Evolutionary conservation across 2,329 filamentous ascomycete species (phyloP).

Genomic region (Colletotrichum liriopes): DNA sequence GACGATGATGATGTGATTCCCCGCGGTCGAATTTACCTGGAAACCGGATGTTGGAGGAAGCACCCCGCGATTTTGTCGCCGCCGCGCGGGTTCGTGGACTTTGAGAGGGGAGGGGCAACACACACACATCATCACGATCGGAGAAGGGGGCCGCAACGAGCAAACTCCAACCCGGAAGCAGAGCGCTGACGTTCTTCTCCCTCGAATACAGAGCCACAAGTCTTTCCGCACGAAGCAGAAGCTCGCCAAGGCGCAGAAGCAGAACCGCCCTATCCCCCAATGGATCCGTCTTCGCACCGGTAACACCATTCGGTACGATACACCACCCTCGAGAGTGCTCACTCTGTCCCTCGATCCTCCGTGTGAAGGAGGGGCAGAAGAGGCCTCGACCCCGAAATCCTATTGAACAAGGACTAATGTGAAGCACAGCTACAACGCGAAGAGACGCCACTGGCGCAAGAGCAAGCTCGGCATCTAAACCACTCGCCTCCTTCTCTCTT

Average conservation of each 20-base stretch:
- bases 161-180: constrained; percentile 6
- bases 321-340: background rate
- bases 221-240: constrained; percentile 99
- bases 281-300: constrained; percentile 99
- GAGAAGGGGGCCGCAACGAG: background rate
- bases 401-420: constrained; percentile 10
- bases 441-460: constrained; percentile 99
- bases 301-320: constrained; percentile 98
- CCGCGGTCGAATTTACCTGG: constrained; percentile 11
- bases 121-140: constrained; percentile 27
- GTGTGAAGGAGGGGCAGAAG: background rate
- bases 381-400: background rate
- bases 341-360: background rate
- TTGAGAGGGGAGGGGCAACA: constrained; percentile 32
- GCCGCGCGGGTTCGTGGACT: constrained; percentile 9
- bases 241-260: constrained; percentile 99
- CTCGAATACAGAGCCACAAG: constrained; percentile 88
- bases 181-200: constrained; percentile 28
- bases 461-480: constrained; percentile 98
- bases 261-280: constrained; percentile 99
- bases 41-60: constrained; percentile 1
- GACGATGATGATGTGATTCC: constrained; percentile 32
- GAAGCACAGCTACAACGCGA: constrained; percentile 93
- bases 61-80: constrained; percentile 1
- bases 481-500: constrained; percentile 62